Conservation (phyloP, 2,329 filamentous ascomycete species). For the Chalaropsis ovoidea region DNA sequence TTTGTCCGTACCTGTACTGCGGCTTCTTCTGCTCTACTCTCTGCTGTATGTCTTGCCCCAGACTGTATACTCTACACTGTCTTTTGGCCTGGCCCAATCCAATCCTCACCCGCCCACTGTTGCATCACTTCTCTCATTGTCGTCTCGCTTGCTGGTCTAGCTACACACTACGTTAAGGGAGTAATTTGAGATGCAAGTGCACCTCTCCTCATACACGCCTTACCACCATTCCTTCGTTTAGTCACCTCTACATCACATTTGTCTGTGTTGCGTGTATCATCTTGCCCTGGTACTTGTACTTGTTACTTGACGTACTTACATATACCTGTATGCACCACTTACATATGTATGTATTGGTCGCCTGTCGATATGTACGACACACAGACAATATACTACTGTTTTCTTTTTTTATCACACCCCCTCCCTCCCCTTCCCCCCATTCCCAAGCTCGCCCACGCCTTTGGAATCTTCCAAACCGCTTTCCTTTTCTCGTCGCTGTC, state of each 20-base stretch:
- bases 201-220: background rate
- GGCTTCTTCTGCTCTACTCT: too few species aligned
- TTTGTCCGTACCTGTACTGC: too few species aligned
- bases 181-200: background rate
- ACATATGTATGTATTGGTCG: background rate
- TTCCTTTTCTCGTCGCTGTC: background rate
- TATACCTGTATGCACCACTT: background rate
- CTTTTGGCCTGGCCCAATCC: background rate
- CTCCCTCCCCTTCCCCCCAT: background rate
- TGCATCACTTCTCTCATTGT: background rate
- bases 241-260: background rate
- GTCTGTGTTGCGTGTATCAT: constrained; percentile 10
- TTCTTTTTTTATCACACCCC: constrained; percentile 14
- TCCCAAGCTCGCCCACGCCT: constrained; percentile 5
- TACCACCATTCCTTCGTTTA: constrained; percentile 1
- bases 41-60: too few species aligned
- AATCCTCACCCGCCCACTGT: background rate
- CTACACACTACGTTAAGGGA: background rate
- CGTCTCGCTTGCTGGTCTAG: background rate
- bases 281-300: constrained; percentile 4
- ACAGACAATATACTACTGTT: background rate
- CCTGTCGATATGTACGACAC: constrained; percentile 10
- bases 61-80: background rate
- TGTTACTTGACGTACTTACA: background rate
- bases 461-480: background rate